phyloP scores from a whole-genome alignment of 805 yeast genomes.

The Pichia cabralensis region DNA sequence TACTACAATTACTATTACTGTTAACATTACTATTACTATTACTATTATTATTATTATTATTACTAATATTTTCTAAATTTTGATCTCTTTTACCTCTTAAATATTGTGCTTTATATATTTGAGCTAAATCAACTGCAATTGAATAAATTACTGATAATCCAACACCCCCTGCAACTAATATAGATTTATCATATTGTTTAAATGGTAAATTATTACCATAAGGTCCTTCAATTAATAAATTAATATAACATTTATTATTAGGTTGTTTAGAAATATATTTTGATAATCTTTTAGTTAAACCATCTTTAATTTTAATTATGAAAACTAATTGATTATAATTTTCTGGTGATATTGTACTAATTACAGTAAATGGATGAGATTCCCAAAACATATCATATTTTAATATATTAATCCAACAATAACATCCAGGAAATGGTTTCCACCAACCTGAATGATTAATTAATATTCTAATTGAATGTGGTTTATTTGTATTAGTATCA shows the following conservation, averaged over 20 bases:
- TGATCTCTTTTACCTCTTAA: conserved; percentile 16
- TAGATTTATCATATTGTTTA: conserved; percentile 34
- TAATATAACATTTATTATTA: conserved; percentile 26
- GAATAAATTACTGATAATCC: conserved; percentile 51
- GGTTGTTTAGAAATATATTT: conserved; percentile 23
- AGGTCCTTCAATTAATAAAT: conserved; percentile 50
- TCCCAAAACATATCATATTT: conserved; percentile 43
- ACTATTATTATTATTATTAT: conserved; percentile 10
- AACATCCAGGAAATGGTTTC: conserved; percentile 52
- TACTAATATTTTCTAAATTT: background rate
- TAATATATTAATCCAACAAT: conserved; percentile 46
- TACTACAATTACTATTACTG: background rate
- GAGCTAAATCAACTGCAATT: conserved; percentile 32
- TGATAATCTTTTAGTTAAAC: conserved; percentile 37
- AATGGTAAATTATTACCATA: conserved; percentile 44
- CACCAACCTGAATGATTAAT: conserved; percentile 45
- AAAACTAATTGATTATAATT: conserved; percentile 35
- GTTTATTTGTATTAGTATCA: conserved; percentile 7
- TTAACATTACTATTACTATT: no score
- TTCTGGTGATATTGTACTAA: conserved; percentile 31
- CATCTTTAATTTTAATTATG: conserved; percentile 41
- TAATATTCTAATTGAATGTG: conserved; percentile 37
- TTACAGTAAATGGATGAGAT: conserved; percentile 58
- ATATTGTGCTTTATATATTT: conserved; percentile 22
- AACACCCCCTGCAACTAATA: conserved; percentile 54